Conservation (phyloP, 768 basidiomycete species). For the Collybia nuda region DNA sequence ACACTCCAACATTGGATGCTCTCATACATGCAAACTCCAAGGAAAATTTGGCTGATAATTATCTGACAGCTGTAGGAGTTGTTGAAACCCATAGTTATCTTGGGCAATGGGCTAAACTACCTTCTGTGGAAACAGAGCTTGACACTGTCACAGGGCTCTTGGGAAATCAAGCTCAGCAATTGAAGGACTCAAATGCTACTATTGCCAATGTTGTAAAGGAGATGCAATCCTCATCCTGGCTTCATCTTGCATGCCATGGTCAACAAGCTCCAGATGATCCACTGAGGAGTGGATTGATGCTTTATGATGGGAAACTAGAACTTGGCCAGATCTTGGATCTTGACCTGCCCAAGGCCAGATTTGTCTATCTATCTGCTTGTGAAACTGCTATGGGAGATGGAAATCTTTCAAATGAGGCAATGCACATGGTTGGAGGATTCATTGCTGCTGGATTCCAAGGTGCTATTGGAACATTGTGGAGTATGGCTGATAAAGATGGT, state of each 20-base stretch:
- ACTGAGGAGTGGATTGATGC: neutral
- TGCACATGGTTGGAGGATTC: slow-evolving; percentile 37
- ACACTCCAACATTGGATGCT: slow-evolving; percentile 10
- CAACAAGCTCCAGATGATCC: slow-evolving; percentile 16
- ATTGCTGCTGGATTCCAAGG: slow-evolving; percentile 17
- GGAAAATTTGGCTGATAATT: neutral
- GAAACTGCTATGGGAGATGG: slow-evolving; percentile 32
- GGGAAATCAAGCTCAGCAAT: neutral
- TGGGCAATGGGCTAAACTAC: neutral
- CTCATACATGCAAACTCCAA: slow-evolving; percentile 5
- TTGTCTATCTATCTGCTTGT: slow-evolving; percentile 41
- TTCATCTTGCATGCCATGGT: slow-evolving; percentile 32
- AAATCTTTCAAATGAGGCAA: slow-evolving; percentile 13
- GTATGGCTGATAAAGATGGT: slow-evolving; percentile 1
- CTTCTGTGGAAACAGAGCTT: neutral
- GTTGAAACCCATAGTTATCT: neutral
- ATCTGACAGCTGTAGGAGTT: neutral
- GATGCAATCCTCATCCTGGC: slow-evolving; percentile 11
- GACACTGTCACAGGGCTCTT: neutral
- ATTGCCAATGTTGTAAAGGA: slow-evolving; percentile 6
- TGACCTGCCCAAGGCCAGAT: slow-evolving; percentile 13
- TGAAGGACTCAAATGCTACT: slow-evolving; percentile 1
- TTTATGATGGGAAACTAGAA: slow-evolving; percentile 1
- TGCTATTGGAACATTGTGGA: slow-evolving; percentile 41
- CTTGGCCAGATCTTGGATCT: slow-evolving; percentile 13